Evolutionary conservation across 139 green algal genomes (phyloP).

Genomic region (Closterium sp.): DNA sequence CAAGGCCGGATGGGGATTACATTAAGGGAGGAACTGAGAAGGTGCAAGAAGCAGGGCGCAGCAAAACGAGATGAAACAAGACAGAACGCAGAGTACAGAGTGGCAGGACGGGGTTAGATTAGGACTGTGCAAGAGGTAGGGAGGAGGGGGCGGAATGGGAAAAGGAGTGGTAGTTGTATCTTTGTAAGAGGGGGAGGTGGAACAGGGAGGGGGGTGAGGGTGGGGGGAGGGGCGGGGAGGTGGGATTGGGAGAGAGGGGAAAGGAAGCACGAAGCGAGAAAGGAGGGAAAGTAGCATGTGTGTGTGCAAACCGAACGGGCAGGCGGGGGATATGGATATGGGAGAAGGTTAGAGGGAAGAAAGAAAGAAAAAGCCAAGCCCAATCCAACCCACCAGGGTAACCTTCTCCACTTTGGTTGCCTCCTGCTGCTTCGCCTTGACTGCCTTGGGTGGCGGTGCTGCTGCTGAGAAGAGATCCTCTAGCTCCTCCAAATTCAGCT

Average conservation of each 20-base stretch:
- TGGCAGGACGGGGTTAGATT: not conserved
- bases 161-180: not conserved
- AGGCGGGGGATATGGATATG: too few relatives aligned
- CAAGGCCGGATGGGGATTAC: too few relatives aligned
- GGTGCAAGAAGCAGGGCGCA: not conserved
- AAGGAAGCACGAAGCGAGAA: too few relatives aligned
- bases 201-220: too few relatives aligned
- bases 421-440: conserved; percentile 15
- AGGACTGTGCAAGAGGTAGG: not conserved
- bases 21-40: too few relatives aligned
- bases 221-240: too few relatives aligned
- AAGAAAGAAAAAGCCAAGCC: not conserved
- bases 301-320: not conserved
- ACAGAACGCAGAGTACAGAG: not conserved
- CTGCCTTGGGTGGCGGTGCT: conserved; percentile 25
- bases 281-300: not conserved
- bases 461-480: conserved; percentile 42
- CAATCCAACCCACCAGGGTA: not conserved
- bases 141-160: not conserved
- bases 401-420: conserved; percentile 2
- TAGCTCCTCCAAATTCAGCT: conserved; percentile 21
- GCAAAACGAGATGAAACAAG: not conserved
- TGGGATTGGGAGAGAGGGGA: too few relatives aligned
- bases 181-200: too few relatives aligned
- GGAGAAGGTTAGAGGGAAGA: too few relatives aligned